Percentiles rank a stretch among this genome's conserved stretches.
Conservation (phyloP, 768 basidiomycete genomes). For the Xerocomus spinulosus region DNA sequence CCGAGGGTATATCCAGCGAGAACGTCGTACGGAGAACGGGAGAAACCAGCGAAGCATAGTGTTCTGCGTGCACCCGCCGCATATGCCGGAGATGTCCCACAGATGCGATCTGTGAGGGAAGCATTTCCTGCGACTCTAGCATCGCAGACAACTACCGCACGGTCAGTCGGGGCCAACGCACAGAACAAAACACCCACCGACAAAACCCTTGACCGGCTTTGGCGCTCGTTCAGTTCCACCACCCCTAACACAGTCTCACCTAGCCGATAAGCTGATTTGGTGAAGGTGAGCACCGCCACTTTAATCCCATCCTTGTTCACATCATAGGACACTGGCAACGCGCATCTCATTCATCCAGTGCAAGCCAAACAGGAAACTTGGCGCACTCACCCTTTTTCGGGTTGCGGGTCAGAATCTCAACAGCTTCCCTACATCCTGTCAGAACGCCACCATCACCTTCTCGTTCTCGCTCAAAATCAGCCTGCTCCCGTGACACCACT, state of each 20-base stretch:
- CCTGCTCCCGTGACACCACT: slow-evolving; percentile 15
- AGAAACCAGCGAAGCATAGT: slow-evolving; percentile 70
- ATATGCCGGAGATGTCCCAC: slow-evolving; percentile 48
- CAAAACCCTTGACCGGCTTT: slow-evolving; percentile 69
- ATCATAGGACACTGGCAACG: slow-evolving; percentile 78
- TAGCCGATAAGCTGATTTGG: slow-evolving; percentile 85
- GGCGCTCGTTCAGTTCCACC: slow-evolving; percentile 76
- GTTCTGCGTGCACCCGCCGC: slow-evolving; percentile 79
- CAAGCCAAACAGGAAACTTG: background rate
- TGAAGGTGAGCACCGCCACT: slow-evolving; percentile 88
- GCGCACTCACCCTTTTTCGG: slow-evolving; percentile 71
- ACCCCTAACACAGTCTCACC: slow-evolving; percentile 91
- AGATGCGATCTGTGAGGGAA: slow-evolving; percentile 58
- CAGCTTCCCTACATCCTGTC: slow-evolving; percentile 73
- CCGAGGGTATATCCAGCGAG: slow-evolving; percentile 87
- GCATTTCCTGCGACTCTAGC: slow-evolving; percentile 83
- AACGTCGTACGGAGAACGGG: slow-evolving; percentile 78
- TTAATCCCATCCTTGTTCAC: slow-evolving; percentile 89
- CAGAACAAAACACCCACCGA: slow-evolving; percentile 50
- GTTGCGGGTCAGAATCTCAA: slow-evolving; percentile 86
- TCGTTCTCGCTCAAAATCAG: slow-evolving; percentile 28
- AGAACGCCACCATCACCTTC: slow-evolving; percentile 42
- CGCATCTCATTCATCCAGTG: background rate
- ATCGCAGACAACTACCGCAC: slow-evolving; percentile 78
- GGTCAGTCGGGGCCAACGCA: background rate